Evolutionary conservation across 2,329 filamentous ascomycete species (phyloP), one percentile per base, ranked within the genome.

Genomic region (Colletotrichum tamarilloi): DNA sequence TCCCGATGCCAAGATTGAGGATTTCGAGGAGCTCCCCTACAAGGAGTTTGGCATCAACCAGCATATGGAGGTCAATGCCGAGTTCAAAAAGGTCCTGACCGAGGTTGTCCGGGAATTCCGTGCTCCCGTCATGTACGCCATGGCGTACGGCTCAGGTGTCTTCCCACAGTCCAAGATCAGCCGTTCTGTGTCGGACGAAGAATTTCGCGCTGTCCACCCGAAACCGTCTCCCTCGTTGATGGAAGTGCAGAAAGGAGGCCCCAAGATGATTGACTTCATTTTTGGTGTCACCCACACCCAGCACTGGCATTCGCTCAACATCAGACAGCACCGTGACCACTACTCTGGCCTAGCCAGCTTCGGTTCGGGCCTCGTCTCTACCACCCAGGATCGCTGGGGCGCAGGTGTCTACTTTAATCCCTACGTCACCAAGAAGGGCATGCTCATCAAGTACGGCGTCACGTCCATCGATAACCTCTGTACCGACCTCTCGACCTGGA

Each of bases 261-360:
- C 95, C 14, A 98, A 98, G 85, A 97, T 98, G 92, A 97, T 99
- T 76, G 97, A 99, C 84, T 98, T 99, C 81, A 97, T 99, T 77
- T 97, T 99, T 81, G 97, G 96, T 30, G 96, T 98, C 12, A 94
- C 94, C 1, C 94, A 97, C 82, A 95, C 94, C 1, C 94, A 99
- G 80, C 97, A 99, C 84, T 99, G 96, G 94, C 97, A 99, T 84
- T 95, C 93, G 42, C 87, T 99, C 74, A 99, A 99, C 79, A 87
- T 99, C 77, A 88, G 89, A 76, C 93, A 98, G 81, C 93, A 99
- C 80, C 93, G 94, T 8, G 89, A 97, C 78, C 97, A 99, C 83
- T 99, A 99, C 84, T 98, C 96, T 1, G 92, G 90, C 12, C 86
- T 99, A 24, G 94, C 94, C 1, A 92, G 91, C 16, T 84, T 98